phyloP scores from a whole-genome alignment of 805 yeast genomes.

The Metschnikowia baotianmanensis region DNA sequence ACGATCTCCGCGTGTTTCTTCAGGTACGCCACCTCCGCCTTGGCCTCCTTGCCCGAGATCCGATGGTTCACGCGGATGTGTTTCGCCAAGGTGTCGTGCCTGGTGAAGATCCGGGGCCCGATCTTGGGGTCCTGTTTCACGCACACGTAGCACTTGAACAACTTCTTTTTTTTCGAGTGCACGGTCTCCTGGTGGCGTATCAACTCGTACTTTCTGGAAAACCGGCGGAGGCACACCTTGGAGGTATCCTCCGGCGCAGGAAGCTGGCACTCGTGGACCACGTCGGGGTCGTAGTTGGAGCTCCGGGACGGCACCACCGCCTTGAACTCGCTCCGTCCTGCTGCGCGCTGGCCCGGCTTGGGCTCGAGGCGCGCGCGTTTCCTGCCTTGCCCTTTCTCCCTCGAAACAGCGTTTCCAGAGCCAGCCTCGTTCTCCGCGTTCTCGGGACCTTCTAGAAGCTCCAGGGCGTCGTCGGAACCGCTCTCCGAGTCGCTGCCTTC shows the following conservation, averaged over 20 bases:
- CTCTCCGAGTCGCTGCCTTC: constrained; percentile 11
- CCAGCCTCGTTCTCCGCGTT: no score
- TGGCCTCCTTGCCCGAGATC: constrained; percentile 46
- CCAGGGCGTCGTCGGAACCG: constrained; percentile 2
- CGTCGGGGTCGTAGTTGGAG: constrained; percentile 47
- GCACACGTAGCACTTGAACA: constrained; percentile 84
- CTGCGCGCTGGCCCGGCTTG: constrained; percentile 28
- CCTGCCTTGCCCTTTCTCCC: not conserved
- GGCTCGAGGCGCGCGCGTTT: constrained; percentile 23
- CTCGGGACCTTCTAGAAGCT: not conserved
- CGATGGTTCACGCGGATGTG: constrained; percentile 61
- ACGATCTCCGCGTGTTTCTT: constrained; percentile 47
- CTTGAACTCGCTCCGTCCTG: constrained; percentile 24
- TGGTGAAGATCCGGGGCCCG: constrained; percentile 77
- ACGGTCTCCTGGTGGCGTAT: constrained; percentile 96
- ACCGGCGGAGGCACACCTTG: constrained; percentile 40
- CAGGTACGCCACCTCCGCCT: constrained; percentile 45
- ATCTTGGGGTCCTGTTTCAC: constrained; percentile 59
- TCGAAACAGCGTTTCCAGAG: no score
- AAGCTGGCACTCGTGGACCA: constrained; percentile 45
- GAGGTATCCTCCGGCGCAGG: constrained; percentile 44
- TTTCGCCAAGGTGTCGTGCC: constrained; percentile 92
- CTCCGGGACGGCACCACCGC: constrained; percentile 28
- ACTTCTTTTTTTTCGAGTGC: constrained; percentile 83
- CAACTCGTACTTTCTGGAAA: constrained; percentile 75